Evolutionary conservation across 2,329 filamentous ascomycete genomes (phyloP).

Genomic region (Myriosclerotinia duriaeana): DNA sequence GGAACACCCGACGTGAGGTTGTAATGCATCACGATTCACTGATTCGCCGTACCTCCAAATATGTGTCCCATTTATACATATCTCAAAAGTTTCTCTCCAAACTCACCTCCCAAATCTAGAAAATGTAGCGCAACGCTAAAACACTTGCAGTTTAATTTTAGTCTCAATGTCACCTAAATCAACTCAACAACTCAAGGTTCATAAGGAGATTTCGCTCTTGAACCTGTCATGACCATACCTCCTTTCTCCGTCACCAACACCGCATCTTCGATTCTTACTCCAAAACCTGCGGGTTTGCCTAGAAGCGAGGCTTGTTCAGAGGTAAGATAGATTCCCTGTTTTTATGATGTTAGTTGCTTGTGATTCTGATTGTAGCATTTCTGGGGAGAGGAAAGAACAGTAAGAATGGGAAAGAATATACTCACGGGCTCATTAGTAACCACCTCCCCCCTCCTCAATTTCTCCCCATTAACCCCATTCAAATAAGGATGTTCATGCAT

Average conservation of each 20-base stretch:
- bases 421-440: constrained; percentile 59
- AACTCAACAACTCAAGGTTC: constrained; percentile 27
- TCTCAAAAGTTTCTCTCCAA: too few relatives aligned
- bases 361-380: neutral
- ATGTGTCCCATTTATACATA: too few relatives aligned
- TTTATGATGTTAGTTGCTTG: neutral
- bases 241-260: constrained; percentile 55
- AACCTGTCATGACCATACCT: constrained; percentile 43
- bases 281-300: constrained; percentile 50
- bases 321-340: constrained; percentile 55
- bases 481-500: constrained; percentile 64
- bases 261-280: constrained; percentile 61
- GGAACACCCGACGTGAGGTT: too few relatives aligned
- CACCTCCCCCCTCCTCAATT: constrained; percentile 56
- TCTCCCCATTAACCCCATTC: constrained; percentile 57
- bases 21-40: too few relatives aligned
- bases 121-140: too few relatives aligned
- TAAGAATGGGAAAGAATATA: neutral
- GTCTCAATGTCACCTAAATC: too few relatives aligned
- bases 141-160: too few relatives aligned
- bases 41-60: too few relatives aligned
- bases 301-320: constrained; percentile 38
- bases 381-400: neutral
- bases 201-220: constrained; percentile 33
- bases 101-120: too few relatives aligned